Conservation (phyloP, 805 yeast genomes). For the Jamesozyma piceae region DNA sequence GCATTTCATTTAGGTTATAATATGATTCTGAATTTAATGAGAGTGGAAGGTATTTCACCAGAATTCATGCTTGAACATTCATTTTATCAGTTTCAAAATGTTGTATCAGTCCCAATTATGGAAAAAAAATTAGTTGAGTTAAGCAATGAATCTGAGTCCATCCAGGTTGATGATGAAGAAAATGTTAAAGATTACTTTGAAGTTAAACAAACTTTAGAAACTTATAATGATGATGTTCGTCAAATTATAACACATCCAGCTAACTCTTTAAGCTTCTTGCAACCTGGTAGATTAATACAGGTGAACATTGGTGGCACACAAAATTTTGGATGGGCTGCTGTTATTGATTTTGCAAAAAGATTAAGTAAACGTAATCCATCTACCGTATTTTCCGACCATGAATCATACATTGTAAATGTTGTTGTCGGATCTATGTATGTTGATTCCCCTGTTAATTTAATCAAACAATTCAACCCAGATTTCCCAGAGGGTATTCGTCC, state of each 20-base stretch:
- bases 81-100: conserved; percentile 90
- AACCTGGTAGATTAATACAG: conserved; percentile 77
- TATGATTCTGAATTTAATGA: conserved; percentile 89
- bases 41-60: conserved; percentile 97
- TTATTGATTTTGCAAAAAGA: conserved; percentile 67
- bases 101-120: conserved; percentile 78
- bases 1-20: conserved; percentile 97
- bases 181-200: conserved; percentile 77
- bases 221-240: conserved; percentile 66
- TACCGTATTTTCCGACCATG: conserved; percentile 68
- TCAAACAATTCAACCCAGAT: conserved; percentile 68
- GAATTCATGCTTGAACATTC: conserved; percentile 94
- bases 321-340: conserved; percentile 96
- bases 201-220: conserved; percentile 57
- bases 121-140: conserved; percentile 55
- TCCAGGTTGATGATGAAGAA: conserved; percentile 64
- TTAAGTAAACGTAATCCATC: conserved; percentile 48
- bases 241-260: conserved; percentile 88
- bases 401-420: conserved; percentile 80
- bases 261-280: conserved; percentile 70
- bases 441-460: conserved; percentile 75
- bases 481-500: conserved; percentile 88
- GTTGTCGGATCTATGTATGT: conserved; percentile 67
- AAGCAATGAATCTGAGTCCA: conserved; percentile 38
- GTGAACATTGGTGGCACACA: conserved; percentile 44